Percentiles rank a stretch among this genome's conserved stretches.
phyloP scores from a whole-genome alignment of 2,329 filamentous ascomycete species.

The Coniochaeta prunicola region DNA sequence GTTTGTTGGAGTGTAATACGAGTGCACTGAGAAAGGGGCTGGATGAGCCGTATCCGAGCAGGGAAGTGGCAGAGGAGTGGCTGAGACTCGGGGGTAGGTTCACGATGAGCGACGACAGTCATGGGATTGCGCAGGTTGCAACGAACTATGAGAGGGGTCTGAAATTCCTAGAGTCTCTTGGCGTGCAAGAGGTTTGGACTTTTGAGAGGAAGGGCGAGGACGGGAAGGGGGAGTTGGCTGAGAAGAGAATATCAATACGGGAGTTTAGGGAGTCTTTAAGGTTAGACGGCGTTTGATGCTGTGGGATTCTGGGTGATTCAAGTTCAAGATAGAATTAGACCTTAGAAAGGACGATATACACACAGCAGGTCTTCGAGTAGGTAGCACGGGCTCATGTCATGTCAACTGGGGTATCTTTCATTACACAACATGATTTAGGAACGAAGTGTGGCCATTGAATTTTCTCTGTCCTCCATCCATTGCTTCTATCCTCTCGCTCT shows the following conservation, averaged over 20 bases:
- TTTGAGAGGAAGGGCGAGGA: conserved; percentile 26
- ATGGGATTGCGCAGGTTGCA: conserved; percentile 80
- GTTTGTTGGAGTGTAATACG: conserved; percentile 84
- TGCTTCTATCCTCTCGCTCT: background rate
- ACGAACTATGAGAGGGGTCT: conserved; percentile 71
- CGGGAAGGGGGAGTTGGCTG: background rate
- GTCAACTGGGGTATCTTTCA: background rate
- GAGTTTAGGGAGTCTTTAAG: conserved; percentile 27
- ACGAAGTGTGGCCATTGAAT: background rate
- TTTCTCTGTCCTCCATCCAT: background rate
- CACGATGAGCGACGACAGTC: conserved; percentile 91
- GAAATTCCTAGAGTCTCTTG: conserved; percentile 60
- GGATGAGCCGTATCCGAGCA: conserved; percentile 79
- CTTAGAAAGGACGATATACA: background rate
- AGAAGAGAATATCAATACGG: conserved; percentile 27
- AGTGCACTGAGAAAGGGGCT: conserved; percentile 84
- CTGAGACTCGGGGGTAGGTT: conserved; percentile 68
- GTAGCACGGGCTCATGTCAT: background rate
- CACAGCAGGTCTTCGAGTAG: background rate
- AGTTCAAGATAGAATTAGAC: background rate
- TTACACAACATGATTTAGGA: background rate
- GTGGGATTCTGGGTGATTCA: background rate
- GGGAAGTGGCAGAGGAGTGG: conserved; percentile 73
- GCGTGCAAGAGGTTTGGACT: conserved; percentile 57
- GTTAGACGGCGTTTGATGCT: background rate